A percentile compares a stretch with the other conserved stretches of the same genome.
These are phyloP conservation scores for Centella asiatica DNA, from an alignment of 129 eudicot genomes.

Conservation along the genomic window DNA sequence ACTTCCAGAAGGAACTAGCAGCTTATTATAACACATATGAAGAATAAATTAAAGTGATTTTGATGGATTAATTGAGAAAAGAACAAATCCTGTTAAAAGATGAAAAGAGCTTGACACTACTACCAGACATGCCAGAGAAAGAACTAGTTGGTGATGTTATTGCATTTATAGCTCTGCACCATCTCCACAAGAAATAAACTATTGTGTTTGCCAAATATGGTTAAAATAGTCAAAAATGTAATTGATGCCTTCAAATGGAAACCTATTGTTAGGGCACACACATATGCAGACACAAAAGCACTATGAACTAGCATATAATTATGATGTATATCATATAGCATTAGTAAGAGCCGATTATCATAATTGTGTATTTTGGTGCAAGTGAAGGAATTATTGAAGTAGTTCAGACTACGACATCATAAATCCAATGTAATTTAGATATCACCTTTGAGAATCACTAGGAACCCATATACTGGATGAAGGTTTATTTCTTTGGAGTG, in stretches of 20 bases:
- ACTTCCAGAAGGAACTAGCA: no score
- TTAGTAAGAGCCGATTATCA: no score
- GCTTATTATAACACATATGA: no score
- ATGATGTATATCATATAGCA: neutral
- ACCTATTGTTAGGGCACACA: neutral
- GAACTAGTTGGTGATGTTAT: neutral
- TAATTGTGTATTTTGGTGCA: neutral
- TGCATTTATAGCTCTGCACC: neutral
- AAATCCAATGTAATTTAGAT: neutral
- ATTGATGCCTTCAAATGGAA: neutral
- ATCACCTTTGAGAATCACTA: conserved; percentile 38
- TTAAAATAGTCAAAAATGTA: neutral
- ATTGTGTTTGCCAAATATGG: neutral
- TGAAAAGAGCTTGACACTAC: neutral
- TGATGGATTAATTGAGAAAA: no score
- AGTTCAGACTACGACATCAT: neutral
- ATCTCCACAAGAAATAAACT: neutral
- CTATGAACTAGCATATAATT: neutral
- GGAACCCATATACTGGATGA: conserved; percentile 24
- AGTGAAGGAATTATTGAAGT: neutral
- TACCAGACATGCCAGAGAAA: neutral
- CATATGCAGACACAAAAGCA: neutral
- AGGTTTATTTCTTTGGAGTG: conserved; percentile 15
- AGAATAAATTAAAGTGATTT: no score
- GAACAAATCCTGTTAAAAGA: no score